A percentile compares a stretch with the other conserved stretches of the same genome.
phyloP scores from a whole-genome alignment of 2,329 filamentous ascomycete genomes.

The Aulographum hederae region DNA sequence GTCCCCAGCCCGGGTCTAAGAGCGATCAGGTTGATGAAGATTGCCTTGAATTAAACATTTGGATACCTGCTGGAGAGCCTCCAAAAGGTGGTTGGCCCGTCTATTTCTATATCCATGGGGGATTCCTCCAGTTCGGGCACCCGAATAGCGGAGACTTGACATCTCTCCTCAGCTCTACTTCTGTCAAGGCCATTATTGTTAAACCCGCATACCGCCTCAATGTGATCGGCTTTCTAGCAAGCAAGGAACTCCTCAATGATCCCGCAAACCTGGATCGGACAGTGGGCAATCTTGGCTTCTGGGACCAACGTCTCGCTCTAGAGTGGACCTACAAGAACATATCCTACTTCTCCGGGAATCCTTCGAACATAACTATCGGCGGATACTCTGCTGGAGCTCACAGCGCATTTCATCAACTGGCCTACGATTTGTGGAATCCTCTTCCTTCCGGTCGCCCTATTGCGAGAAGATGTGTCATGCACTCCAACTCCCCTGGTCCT shows the following conservation, averaged over 20 bases:
- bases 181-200: background rate
- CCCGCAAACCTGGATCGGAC: constrained; percentile 18
- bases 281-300: constrained; percentile 34
- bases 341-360: constrained; percentile 31
- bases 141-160: constrained; percentile 30
- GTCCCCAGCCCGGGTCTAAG: constrained; percentile 27
- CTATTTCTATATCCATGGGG: constrained; percentile 38
- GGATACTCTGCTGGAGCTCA: constrained; percentile 39
- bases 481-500: constrained; percentile 31
- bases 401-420: constrained; percentile 37
- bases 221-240: constrained; percentile 36
- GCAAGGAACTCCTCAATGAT: constrained; percentile 26
- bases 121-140: constrained; percentile 37
- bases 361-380: constrained; percentile 31
- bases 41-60: constrained; percentile 38
- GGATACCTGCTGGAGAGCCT: constrained; percentile 29
- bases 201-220: constrained; percentile 33
- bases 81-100: constrained; percentile 34
- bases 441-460: constrained; percentile 26
- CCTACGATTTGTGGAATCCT: constrained; percentile 36
- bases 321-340: constrained; percentile 37
- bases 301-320: constrained; percentile 36
- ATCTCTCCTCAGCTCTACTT: background rate
- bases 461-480: constrained; percentile 33
- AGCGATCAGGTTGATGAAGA: constrained; percentile 26